Evolutionary conservation across 306 rosid genomes (phyloP), one percentile per base, ranked within the genome.

Genomic region (Sicyos baderoa): DNA sequence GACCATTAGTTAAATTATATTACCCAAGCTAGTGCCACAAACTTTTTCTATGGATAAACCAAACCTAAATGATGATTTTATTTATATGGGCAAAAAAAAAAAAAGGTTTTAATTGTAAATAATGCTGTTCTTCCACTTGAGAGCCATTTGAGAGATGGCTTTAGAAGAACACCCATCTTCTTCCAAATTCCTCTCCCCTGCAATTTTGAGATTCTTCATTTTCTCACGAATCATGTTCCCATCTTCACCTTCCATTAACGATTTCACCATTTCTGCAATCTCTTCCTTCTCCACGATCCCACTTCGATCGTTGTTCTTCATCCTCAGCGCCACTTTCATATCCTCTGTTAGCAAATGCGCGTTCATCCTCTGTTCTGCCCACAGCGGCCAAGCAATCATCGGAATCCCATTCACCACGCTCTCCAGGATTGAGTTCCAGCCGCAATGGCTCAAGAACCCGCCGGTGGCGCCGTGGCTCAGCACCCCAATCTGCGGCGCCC

Each of bases 401-500:
- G 97, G 95, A 14, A 91, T 79, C 2, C 96, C 97, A n/a, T 69
- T 76, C 0, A 76, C 84, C 3, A 86, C 82, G 1, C 88, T 81
- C 65, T 91, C 97, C 0, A 88, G 82, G 0, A 76, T 7, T 0
- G 97, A 91, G 44, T 91, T 91, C 97, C 97, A 91, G 0, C 97
- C 97, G 4, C 97, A 91, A 19, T 91, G 97, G 9, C 77, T 86
- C 0, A 91, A 51, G 76, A 91, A 88, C 50, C 88, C 97, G 0
- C 88, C 97, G 0, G 86, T 86, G 0, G 97, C 80, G 0, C 74
- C 78, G 15, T 91, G 97, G 47, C 79, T 72, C 6, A 91, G 56
- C 0, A 91, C 72, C 40, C 79, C 86, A 0, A 83, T 75, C 27
- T 91, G 97, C 0, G 97, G 97, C 4, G 86, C 97, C 97, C 97